Evolutionary conservation across 352 stramenopile genomes (phyloP).

Genomic region (Pythium aristosporum): DNA sequence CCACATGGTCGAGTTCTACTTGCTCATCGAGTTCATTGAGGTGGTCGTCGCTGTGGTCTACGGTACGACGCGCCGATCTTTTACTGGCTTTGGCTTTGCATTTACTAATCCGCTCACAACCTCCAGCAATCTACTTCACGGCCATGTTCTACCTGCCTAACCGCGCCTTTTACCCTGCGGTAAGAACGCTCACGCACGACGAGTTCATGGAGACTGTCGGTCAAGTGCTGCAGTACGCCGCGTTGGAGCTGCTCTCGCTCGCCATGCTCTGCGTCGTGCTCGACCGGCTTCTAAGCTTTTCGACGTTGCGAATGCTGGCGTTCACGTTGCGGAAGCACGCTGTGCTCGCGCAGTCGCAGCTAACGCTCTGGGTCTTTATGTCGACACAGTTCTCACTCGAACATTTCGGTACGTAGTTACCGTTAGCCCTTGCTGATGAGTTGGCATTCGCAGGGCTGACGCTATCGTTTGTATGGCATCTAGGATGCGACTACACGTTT

Average conservation of each 20-base stretch:
- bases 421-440: too few relatives aligned
- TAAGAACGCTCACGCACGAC: conserved; percentile 2
- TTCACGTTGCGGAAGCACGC: conserved; percentile 20
- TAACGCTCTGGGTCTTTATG: too few relatives aligned
- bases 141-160: conserved; percentile 22
- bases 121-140: conserved; percentile 20
- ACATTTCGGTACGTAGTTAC: too few relatives aligned
- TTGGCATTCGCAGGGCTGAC: too few relatives aligned
- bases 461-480: too few relatives aligned
- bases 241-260: conserved; percentile 30
- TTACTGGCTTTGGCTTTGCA: not conserved
- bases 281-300: not conserved
- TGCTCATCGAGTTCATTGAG: conserved; percentile 14
- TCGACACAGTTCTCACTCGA: too few relatives aligned
- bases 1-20: conserved; percentile 17
- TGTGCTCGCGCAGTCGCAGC: too few relatives aligned
- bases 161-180: conserved; percentile 22
- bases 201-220: conserved; percentile 6
- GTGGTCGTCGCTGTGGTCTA: conserved; percentile 10
- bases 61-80: conserved; percentile 1
- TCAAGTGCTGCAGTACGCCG: conserved; percentile 25
- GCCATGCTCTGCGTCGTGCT: not conserved
- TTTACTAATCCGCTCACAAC: not conserved
- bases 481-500: too few relatives aligned
- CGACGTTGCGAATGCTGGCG: conserved; percentile 16